Evolutionary conservation across 345 rosid genomes (phyloP).

Genomic region (Brassica incana): DNA sequence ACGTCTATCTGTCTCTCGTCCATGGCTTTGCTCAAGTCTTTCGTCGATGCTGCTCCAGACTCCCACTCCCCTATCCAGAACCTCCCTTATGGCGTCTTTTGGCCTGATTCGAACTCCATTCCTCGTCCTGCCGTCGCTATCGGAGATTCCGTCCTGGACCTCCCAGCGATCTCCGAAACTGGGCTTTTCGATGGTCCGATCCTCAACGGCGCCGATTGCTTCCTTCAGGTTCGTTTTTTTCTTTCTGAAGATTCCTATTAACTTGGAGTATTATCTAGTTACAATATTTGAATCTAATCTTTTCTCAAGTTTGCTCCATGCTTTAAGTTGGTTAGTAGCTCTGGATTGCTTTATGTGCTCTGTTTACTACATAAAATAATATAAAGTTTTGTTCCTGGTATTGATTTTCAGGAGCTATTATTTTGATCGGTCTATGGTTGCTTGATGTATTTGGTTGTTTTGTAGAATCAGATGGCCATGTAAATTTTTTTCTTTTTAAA

Average conservation of each 20-base stretch:
- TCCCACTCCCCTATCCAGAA: slow-evolving; percentile 96
- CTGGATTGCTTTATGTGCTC: slow-evolving; percentile 19
- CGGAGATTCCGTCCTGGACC: slow-evolving; percentile 76
- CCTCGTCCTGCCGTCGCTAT: slow-evolving; percentile 86
- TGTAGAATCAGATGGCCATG: no score
- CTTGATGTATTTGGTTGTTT: no score
- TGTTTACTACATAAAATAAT: slow-evolving; percentile 54
- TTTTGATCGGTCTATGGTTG: no score
- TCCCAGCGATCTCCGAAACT: slow-evolving; percentile 66
- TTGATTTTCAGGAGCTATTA: no score
- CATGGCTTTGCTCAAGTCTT: slow-evolving; percentile 66
- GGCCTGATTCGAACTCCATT: slow-evolving; percentile 45
- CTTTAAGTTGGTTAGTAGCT: slow-evolving; percentile 7
- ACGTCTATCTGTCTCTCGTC: slow-evolving; percentile 11
- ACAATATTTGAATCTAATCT: slow-evolving; percentile 14
- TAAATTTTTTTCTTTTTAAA: no score
- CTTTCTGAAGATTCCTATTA: neutral
- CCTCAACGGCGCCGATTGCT: slow-evolving; percentile 71
- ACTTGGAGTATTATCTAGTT: neutral
- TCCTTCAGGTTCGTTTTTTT: slow-evolving; percentile 62
- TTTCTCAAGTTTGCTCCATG: slow-evolving; percentile 10
- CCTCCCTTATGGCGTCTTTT: slow-evolving; percentile 89
- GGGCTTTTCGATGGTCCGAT: slow-evolving; percentile 74
- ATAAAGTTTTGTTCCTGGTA: neutral
- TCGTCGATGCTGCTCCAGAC: slow-evolving; percentile 56